These are phyloP conservation scores for Alliaria petiolata DNA, from an alignment of 345 rosid genomes.

Conservation along the genomic window DNA sequence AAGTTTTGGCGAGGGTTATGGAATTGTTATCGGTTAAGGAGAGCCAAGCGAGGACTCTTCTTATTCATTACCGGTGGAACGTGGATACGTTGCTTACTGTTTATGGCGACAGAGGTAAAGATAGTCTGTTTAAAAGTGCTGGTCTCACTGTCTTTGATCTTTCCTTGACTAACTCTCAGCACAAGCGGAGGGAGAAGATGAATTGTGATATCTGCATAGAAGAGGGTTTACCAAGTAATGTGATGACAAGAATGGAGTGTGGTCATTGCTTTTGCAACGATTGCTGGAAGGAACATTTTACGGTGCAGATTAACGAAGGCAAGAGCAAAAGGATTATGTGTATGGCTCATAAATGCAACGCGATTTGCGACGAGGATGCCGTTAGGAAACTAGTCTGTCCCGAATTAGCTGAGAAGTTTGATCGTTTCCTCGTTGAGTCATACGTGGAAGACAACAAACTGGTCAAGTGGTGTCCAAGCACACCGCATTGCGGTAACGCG, in stretches of 20 bases:
- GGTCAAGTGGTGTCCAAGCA: slow-evolving; percentile 98
- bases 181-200: not conserved
- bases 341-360: slow-evolving; percentile 85
- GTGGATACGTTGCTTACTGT: slow-evolving; percentile 59
- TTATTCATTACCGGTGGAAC: slow-evolving; percentile 73
- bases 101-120: slow-evolving; percentile 64
- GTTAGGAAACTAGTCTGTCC: slow-evolving; percentile 77
- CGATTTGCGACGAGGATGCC: slow-evolving; percentile 83
- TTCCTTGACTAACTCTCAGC: not conserved
- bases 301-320: slow-evolving; percentile 83
- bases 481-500: slow-evolving; percentile 92
- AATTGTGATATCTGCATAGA: slow-evolving; percentile 68
- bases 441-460: slow-evolving; percentile 88
- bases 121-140: slow-evolving; percentile 48
- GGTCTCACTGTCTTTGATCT: slow-evolving; percentile 53
- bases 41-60: slow-evolving; percentile 73
- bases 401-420: slow-evolving; percentile 75
- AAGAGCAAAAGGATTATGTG: slow-evolving; percentile 87
- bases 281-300: slow-evolving; percentile 91
- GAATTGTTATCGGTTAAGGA: slow-evolving; percentile 67
- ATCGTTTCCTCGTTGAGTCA: slow-evolving; percentile 90
- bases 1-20: slow-evolving; percentile 69
- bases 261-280: slow-evolving; percentile 75
- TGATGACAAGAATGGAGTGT: slow-evolving; percentile 76
- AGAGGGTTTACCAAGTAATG: slow-evolving; percentile 52